phyloP scores from a whole-genome alignment of 2,329 filamentous ascomycete genomes.

The Tolypocladium guangdongense region DNA sequence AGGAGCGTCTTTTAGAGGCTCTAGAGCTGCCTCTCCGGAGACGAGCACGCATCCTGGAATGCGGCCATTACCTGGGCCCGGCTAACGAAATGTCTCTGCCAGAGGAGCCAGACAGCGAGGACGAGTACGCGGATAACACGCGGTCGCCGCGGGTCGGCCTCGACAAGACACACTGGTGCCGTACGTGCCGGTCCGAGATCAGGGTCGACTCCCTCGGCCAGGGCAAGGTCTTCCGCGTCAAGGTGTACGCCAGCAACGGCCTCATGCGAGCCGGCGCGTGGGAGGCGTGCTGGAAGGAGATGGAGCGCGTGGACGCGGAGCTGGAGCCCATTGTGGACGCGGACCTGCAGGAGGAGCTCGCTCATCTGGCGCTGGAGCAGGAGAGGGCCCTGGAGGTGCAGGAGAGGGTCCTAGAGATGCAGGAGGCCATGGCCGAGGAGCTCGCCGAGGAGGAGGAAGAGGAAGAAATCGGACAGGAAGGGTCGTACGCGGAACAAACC shows the following conservation, averaged over 20 bases:
- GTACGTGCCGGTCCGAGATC: conserved; percentile 44
- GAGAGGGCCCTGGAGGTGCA: conserved; percentile 25
- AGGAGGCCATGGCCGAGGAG: conserved; percentile 12
- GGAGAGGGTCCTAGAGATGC: conserved; percentile 15
- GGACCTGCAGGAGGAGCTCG: conserved; percentile 47
- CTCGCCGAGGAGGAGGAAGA: conserved; percentile 11
- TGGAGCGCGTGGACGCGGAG: conserved; percentile 97
- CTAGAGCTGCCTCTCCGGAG: conserved; percentile 55
- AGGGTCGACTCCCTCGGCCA: conserved; percentile 40
- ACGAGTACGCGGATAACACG: conserved; percentile 26
- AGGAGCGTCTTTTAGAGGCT: conserved; percentile 66
- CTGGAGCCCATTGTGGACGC: conserved; percentile 63
- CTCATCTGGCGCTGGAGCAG: conserved; percentile 37
- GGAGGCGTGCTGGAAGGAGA: conserved; percentile 90
- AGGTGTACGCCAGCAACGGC: conserved; percentile 90
- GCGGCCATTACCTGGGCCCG: conserved; percentile 63
- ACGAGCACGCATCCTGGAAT: conserved; percentile 60
- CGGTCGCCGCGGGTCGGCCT: conserved; percentile 11
- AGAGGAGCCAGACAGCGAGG: conserved; percentile 35
- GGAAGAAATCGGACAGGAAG: neutral
- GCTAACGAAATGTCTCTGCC: conserved; percentile 35
- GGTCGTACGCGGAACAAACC: conserved; percentile 3
- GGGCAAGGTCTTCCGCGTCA: conserved; percentile 60
- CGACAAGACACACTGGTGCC: conserved; percentile 42
- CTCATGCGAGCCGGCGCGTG: conserved; percentile 87